Base-by-base conservation (phyloP, 169 alveolate species). In the Pseudocohnilembus persalinus region DNA sequence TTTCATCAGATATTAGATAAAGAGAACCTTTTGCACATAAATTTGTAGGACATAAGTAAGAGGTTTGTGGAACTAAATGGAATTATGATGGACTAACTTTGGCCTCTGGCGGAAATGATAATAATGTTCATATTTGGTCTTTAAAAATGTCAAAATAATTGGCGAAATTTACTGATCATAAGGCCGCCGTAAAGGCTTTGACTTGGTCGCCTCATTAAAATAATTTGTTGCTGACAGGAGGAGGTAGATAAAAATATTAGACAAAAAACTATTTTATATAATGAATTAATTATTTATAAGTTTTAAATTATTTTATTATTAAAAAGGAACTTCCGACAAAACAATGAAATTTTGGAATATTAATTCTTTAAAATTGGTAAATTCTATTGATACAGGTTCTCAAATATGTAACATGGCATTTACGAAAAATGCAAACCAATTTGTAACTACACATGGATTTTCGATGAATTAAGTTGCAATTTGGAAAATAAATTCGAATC, bases 71-170 rank as follows among this genome's bases (percentile, higher is more conserved):
- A 35, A 76, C 91, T 28, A 93, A 93, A 83, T 94, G 97, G 97
- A 88, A 93, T n/a, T 82, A 74, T 73, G 94, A 88, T 83, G 94
- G 88, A 15, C 64, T 83, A 15, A 72, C 83, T 28, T 87, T 94
- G 68, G 97, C 95, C 15, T 86, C 94, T 29, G 97, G 97, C n/a
- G 96, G 95, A 26, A 94, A 94, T 86, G 97, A 94, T 74, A 94
- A 94, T 85, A 92, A 88, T 76, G 63, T 94, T 31, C 30, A 80
- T n/a, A 73, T 94, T 72, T 94, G 97, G 97, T 81, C 81, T 81
- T 49, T 81, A n/a, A 73, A 78, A 0, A 76, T 32, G 26, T 73
- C 64, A 20, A 79, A 77, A 16, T 94, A 94, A 1, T 31, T 90
- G 0, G 87, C 81, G 34, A 77, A 76, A 35, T 82, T 89, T 49